phyloP scores from a whole-genome alignment of 2,329 filamentous ascomycete species.

The Fusarium sacchari region DNA sequence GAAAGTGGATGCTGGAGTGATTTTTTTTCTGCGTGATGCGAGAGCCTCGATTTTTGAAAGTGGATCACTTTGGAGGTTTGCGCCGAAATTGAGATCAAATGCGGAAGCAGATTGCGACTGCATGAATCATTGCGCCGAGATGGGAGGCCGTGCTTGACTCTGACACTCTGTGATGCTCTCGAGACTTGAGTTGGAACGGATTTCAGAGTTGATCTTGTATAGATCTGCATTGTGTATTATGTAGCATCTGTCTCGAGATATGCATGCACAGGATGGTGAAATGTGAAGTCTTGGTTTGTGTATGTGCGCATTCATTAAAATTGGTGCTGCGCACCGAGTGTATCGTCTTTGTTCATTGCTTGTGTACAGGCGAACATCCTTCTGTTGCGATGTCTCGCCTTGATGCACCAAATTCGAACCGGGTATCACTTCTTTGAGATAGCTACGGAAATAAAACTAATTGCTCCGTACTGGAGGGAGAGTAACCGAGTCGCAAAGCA shows the following conservation, averaged over 20 bases:
- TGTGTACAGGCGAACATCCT: too few relatives aligned
- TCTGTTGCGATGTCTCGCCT: fast-evolving
- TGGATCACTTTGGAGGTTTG: neutral
- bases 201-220: neutral
- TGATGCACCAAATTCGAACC: neutral
- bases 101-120: slow-evolving; percentile 8
- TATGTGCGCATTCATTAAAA: neutral
- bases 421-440: fast-evolving
- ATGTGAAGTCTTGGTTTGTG: neutral
- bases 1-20: slow-evolving; percentile 3
- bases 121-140: slow-evolving; percentile 10
- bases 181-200: neutral
- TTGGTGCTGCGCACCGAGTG: fast-evolving
- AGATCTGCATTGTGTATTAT: neutral
- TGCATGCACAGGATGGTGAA: neutral
- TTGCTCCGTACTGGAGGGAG: fast-evolving
- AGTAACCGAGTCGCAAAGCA: too few relatives aligned
- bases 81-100: neutral
- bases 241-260: neutral
- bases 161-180: neutral
- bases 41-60: neutral
- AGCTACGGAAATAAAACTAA: neutral
- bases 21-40: neutral
- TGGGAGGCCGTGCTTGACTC: neutral
- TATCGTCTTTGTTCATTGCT: fast-evolving